Conservation (phyloP, 768 basidiomycete species). For the Mrakia gelida region DNA sequence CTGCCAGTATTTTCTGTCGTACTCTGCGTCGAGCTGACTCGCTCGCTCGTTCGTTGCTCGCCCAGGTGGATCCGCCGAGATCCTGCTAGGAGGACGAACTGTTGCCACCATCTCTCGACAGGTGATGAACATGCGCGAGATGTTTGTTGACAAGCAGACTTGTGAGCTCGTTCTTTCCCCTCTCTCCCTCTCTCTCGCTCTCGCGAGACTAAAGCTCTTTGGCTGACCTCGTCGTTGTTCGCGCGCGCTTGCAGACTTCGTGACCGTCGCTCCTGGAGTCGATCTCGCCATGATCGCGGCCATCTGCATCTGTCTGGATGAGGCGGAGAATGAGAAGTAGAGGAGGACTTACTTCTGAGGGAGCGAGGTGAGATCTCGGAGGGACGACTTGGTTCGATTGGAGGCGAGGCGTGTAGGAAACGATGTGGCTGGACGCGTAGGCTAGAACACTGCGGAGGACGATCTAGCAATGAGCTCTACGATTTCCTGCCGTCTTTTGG, state of each 20-base stretch:
- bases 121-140: slow-evolving; percentile 39
- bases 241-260: slow-evolving; percentile 28
- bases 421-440: too few relatives aligned
- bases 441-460: too few relatives aligned
- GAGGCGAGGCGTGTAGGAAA: too few relatives aligned
- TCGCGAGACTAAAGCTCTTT: too few relatives aligned
- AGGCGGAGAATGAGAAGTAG: slow-evolving; percentile 32
- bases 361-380: too few relatives aligned
- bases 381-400: too few relatives aligned
- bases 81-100: slow-evolving; percentile 36
- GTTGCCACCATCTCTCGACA: slow-evolving; percentile 43
- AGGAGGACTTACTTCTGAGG: too few relatives aligned
- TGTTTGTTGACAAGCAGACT: slow-evolving; percentile 41
- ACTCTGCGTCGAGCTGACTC: neutral
- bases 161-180: slow-evolving; percentile 34
- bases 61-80: slow-evolving; percentile 39
- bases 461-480: too few relatives aligned
- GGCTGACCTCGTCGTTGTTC: neutral
- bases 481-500: too few relatives aligned
- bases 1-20: neutral
- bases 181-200: neutral
- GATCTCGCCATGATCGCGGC: slow-evolving; percentile 43
- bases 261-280: slow-evolving; percentile 43
- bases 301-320: slow-evolving; percentile 44
- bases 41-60: too few relatives aligned